Base-by-base conservation (phyloP, 306 rosid species). In the Cucurbita ficifolia region DNA sequence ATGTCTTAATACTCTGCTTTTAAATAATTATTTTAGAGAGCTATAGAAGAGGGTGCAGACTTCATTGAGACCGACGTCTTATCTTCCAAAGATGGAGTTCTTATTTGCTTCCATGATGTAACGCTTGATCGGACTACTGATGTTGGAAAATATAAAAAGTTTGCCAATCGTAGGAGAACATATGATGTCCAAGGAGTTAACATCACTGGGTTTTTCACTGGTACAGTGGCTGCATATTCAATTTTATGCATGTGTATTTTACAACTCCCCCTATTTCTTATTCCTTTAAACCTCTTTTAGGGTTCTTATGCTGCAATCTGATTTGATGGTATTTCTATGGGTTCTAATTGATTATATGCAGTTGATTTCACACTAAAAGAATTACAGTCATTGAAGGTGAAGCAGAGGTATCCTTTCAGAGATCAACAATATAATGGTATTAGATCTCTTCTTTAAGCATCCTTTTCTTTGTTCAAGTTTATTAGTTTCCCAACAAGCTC, bases 11-110 rank as follows among this genome's bases (percentile, higher is more conserved):
- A 55, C 40, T 42, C 8, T 53, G 19, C 13, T 40, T 55, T 53
- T 67, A 48, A 45, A 21, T 17, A 48, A 69, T 13, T 16, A 22
- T 77, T 85, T 88, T 81, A 91, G 99, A 94, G 88, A 81, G 99
- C 99, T 70, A 88, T 94, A 83, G 86, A 86, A 83, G 99, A 94
- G 81, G 99, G 99, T 19, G 80, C 97, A 50, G 99, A 94, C 88
- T 94, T 94, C 88, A 91, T 94, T 78, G 99, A 94, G 80, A 80
- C 96, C 1, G 99, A 94, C 78, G 84, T 94, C 74, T 77, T 85
- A 35, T 80, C 99, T 81, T 91, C 99, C 72, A 88, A 85, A 84
- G 99, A 91, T 73, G 99, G 99, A 53, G 83, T 84, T 75, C 96
- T 89, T 67, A 83, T 94, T 70, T 85, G 95, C 83, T 89, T 89